Conservation (phyloP, 805 yeast genomes). For the Starmerella riodocensis region DNA sequence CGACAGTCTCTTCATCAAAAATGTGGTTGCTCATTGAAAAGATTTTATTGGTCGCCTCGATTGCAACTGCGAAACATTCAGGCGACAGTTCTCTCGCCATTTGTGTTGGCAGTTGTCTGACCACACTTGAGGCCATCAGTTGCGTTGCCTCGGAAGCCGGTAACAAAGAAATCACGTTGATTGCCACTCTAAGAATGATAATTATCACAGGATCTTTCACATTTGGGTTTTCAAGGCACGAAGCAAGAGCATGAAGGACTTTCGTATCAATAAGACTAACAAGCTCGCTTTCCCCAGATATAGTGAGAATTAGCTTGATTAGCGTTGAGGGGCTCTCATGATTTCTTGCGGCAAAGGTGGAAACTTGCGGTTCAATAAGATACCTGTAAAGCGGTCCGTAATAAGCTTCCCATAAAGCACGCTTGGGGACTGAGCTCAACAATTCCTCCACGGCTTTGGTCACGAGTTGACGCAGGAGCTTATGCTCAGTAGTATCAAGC, state of each 20-base stretch:
- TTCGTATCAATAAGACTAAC: constrained; percentile 43
- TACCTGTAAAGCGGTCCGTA: constrained; percentile 39
- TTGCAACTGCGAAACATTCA: constrained; percentile 9
- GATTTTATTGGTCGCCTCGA: constrained; percentile 23
- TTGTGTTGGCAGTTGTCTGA: constrained; percentile 8
- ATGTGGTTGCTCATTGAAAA: constrained; percentile 48
- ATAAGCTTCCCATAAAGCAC: constrained; percentile 41
- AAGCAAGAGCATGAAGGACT: constrained; percentile 43
- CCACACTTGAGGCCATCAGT: background rate
- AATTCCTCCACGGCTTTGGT: constrained; percentile 48
- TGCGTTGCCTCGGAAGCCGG: background rate
- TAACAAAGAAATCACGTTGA: constrained; percentile 13
- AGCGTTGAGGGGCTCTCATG: constrained; percentile 72
- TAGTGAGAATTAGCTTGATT: constrained; percentile 46
- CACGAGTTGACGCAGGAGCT: constrained; percentile 52
- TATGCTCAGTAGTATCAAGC: constrained; percentile 34
- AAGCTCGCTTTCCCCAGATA: constrained; percentile 40
- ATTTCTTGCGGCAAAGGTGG: constrained; percentile 59
- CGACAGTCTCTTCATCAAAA: constrained; percentile 41
- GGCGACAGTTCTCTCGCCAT: constrained; percentile 14
- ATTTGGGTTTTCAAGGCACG: constrained; percentile 38
- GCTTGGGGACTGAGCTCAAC: constrained; percentile 40
- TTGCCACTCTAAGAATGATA: constrained; percentile 38
- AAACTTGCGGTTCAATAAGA: constrained; percentile 53
- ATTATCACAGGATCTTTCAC: constrained; percentile 61